Base-by-base conservation (phyloP, 169 alveolate species). In the Cryptosporidium felis region DNA sequence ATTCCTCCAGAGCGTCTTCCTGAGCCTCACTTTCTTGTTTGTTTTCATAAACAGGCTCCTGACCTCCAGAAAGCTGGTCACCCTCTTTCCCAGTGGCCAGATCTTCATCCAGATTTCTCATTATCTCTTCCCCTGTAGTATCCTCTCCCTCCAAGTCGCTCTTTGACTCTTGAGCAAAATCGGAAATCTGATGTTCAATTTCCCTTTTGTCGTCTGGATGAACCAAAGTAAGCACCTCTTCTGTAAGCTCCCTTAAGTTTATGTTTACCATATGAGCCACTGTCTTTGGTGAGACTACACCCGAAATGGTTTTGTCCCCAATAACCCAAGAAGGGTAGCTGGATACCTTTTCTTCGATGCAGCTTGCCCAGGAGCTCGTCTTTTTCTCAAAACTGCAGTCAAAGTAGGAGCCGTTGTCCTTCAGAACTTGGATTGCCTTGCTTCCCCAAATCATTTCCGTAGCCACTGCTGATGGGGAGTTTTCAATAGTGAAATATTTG, bases 141-240 rank as follows among this genome's bases (percentile, higher is more conserved):
- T n/a, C n/a, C n/a, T n/a, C n/a, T n/a, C n/a, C n/a, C n/a, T n/a
- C n/a, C n/a, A n/a, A n/a, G n/a, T n/a, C 79, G 5, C 9, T 23
- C 26, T n/a, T 23, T 47, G 47, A 66, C 46, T 49, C 46, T 5
- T n/a, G 56, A n/a, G 62, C 26, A 53, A 53, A 10, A 18, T 49
- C 85, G 16, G 67, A 53, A 0, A 53, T 56, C 18, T 41, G 51
- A 12, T 74, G 21, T 21, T 53, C 65, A 6, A 36, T 74, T 10
- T 74, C 85, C 46, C 56, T 40, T 16, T 74, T 74, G 1, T 74
- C 74, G 28, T 53, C 85, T 74, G 85, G 67, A 40, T 74, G 85
- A 32, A 53, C 67, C 28, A 56, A 56, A 4, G 74, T 32, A 36
- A 74, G 56, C 21, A 74, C 85, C 9, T 74, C 85, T 10, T 56